These are phyloP conservation scores for Pluteus cervinus DNA, from an alignment of 768 basidiomycete genomes.

Conservation along the genomic window DNA sequence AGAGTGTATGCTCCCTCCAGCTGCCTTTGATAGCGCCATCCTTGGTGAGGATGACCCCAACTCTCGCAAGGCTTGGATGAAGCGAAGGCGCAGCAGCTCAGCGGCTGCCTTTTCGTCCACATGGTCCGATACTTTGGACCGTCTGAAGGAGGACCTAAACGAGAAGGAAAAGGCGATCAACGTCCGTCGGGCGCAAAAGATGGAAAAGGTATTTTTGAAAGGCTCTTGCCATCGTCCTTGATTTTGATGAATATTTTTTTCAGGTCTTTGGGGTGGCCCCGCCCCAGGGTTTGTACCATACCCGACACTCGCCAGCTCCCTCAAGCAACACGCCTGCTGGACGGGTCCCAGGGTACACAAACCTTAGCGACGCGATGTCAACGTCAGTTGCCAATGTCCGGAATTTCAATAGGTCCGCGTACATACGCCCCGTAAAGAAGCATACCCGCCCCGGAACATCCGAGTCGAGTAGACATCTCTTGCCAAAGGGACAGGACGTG, in stretches of 20 bases:
- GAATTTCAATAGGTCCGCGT: conserved; percentile 48
- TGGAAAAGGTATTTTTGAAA: conserved; percentile 64
- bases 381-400: conserved; percentile 20
- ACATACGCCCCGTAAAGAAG: conserved; percentile 39
- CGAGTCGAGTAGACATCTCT: conserved; percentile 51
- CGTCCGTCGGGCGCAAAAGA: conserved; percentile 76
- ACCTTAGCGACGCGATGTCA: too few relatives aligned
- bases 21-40: conserved; percentile 22
- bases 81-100: conserved; percentile 49
- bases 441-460: conserved; percentile 49
- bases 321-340: conserved; percentile 20
- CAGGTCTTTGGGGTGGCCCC: conserved; percentile 82
- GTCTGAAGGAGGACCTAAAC: conserved; percentile 64
- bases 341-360: conserved; percentile 6
- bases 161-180: conserved; percentile 73
- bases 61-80: conserved; percentile 37
- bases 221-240: conserved; percentile 6
- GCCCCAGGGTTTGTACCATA: conserved; percentile 74
- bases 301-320: conserved; percentile 43
- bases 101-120: conserved; percentile 38
- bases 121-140: conserved; percentile 53
- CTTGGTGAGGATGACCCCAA: too few relatives aligned
- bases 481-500: conserved; percentile 27
- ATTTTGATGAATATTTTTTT: background rate
- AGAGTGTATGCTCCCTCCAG: conserved; percentile 14